Conservation (phyloP, 2,329 filamentous ascomycete genomes). For the Aspergillus floridensis region DNA sequence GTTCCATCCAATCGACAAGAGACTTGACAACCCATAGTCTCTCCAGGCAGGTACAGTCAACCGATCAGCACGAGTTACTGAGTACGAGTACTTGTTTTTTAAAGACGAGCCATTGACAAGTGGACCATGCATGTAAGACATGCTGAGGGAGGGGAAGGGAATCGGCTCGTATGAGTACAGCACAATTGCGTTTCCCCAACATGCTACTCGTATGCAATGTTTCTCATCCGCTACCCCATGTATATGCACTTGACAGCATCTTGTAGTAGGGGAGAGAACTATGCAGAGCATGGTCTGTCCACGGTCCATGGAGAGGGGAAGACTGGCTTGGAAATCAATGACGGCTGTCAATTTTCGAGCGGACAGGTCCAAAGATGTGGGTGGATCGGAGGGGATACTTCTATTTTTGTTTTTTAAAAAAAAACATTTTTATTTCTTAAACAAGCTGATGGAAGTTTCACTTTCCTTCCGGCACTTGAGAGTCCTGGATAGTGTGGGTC, state of each 20-base stretch:
- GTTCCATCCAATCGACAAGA: not conserved
- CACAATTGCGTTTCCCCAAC: not conserved
- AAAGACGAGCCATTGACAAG: not conserved
- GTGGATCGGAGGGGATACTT: no score
- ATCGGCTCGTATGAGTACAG: not conserved
- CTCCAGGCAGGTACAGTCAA: not conserved
- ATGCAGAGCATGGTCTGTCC: not conserved
- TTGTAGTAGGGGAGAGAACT: not conserved
- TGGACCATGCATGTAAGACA: not conserved
- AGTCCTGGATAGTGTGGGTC: no score
- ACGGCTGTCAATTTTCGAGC: not conserved
- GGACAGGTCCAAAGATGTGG: no score
- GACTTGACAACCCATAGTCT: not conserved
- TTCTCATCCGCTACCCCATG: no score
- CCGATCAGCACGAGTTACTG: not conserved
- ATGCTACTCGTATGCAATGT: not conserved
- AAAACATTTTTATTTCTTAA: no score
- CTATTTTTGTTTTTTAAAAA: no score
- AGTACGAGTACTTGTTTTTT: not conserved
- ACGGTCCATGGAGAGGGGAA: not conserved
- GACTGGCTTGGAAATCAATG: not conserved
- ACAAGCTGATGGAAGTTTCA: no score
- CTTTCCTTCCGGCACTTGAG: no score
- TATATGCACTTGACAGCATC: no score
- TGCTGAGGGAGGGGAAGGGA: no score